phyloP scores from a whole-genome alignment of 495 filamentous ascomycete genomes.

The Hypoxylon crocopeplum region DNA sequence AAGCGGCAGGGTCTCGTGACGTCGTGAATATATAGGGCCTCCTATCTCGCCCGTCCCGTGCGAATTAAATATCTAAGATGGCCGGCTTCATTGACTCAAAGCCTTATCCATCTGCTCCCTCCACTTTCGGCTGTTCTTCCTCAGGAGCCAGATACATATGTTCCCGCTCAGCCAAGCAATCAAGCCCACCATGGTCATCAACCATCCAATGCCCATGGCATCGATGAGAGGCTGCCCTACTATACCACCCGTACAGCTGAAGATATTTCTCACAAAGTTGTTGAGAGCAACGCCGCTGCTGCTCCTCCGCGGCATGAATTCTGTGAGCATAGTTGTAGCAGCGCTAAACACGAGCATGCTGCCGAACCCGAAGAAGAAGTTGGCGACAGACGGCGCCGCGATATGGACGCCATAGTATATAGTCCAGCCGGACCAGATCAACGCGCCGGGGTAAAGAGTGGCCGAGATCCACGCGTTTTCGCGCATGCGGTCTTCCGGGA shows the following conservation, averaged over 20 bases:
- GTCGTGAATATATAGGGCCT: background rate
- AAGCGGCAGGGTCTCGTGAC: slow-evolving; percentile 1
- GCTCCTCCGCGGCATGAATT: slow-evolving; percentile 81
- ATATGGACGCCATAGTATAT: slow-evolving; percentile 50
- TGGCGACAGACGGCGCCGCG: slow-evolving; percentile 68
- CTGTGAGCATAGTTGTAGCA: slow-evolving; percentile 82
- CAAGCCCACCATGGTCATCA: slow-evolving; percentile 80
- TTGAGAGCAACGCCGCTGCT: slow-evolving; percentile 83
- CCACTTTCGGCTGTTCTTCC: slow-evolving; percentile 70
- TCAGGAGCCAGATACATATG: slow-evolving; percentile 70
- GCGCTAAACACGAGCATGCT: slow-evolving; percentile 88
- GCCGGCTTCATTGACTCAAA: slow-evolving; percentile 16
- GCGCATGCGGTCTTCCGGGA: slow-evolving; percentile 87
- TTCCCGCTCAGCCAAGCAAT: slow-evolving; percentile 62
- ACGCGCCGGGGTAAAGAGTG: slow-evolving; percentile 74
- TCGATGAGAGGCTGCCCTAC: slow-evolving; percentile 77
- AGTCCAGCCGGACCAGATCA: slow-evolving; percentile 67
- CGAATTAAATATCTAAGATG: background rate
- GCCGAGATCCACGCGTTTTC: slow-evolving; percentile 89
- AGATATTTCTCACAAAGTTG: slow-evolving; percentile 88
- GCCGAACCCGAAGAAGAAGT: slow-evolving; percentile 87
- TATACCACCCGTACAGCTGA: slow-evolving; percentile 76
- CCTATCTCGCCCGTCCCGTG: background rate
- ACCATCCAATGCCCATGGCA: slow-evolving; percentile 88
- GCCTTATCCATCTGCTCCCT: slow-evolving; percentile 68